These are phyloP conservation scores for Cyclotella sp. DNA, from an alignment of 108 stramenopile species.

Conservation along the genomic window DNA sequence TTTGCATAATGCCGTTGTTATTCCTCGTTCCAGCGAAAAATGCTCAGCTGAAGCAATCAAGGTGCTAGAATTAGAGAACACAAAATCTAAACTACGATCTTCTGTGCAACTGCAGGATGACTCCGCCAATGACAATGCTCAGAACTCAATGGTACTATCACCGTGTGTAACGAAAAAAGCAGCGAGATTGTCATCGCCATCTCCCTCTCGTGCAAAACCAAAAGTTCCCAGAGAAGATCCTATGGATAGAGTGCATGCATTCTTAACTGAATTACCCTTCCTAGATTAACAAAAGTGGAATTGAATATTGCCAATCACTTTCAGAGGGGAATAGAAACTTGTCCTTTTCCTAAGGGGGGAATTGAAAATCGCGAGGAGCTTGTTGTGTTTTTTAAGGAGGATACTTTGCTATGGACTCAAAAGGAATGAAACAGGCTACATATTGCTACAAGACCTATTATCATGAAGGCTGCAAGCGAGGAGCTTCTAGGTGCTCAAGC, in stretches of 20 bases:
- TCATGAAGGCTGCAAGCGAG: too few species aligned
- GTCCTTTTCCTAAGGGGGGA: too few species aligned
- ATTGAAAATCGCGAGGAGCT: too few species aligned
- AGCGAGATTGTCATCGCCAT: constrained; percentile 19
- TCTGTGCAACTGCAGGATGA: not conserved
- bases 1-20: too few species aligned
- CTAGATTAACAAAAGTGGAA: constrained; percentile 36
- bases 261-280: constrained; percentile 50
- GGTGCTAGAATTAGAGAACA: not conserved
- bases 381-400: too few species aligned
- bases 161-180: not conserved
- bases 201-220: constrained; percentile 18
- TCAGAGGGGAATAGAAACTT: too few species aligned
- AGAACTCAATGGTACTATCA: not conserved
- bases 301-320: too few species aligned
- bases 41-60: not conserved
- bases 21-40: not conserved
- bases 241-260: constrained; percentile 47
- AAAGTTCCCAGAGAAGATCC: constrained; percentile 36
- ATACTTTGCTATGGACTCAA: too few species aligned
- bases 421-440: too few species aligned
- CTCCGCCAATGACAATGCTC: not conserved
- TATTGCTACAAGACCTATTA: too few species aligned
- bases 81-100: constrained; percentile 3
- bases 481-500: too few species aligned